Conservation (phyloP, 2,329 filamentous ascomycete genomes). For the Rhexocercosporidium sp. region DNA sequence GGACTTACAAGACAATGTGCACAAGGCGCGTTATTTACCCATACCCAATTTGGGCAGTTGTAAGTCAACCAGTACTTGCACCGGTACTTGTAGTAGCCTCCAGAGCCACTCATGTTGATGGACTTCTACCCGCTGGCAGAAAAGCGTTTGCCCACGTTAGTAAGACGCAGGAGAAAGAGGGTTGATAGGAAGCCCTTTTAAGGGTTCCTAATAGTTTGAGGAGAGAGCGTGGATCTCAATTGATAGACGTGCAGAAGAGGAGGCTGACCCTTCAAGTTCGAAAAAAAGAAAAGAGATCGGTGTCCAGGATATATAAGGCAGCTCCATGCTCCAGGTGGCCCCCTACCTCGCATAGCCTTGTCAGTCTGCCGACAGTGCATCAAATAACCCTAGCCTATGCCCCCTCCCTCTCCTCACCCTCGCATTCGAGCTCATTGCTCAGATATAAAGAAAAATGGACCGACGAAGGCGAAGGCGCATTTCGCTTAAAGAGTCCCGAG, state of each 20-base stretch:
- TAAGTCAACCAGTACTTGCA: conserved; percentile 60
- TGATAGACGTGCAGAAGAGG: conserved; percentile 14
- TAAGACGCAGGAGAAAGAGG: conserved; percentile 24
- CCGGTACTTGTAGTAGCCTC: conserved; percentile 54
- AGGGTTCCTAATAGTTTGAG: conserved; percentile 1
- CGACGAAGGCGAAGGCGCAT: conserved; percentile 7
- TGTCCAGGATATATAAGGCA: conserved; percentile 38
- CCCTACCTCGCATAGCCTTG: conserved; percentile 6
- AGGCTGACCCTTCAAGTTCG: conserved; percentile 28
- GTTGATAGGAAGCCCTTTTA: conserved; percentile 15
- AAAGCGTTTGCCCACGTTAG: conserved; percentile 36
- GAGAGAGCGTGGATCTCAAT: conserved; percentile 14
- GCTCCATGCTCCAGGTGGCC: conserved; percentile 5
- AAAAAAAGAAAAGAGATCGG: conserved; percentile 39
- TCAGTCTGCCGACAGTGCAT: background rate
- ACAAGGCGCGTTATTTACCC: conserved; percentile 56
- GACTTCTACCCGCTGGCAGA: conserved; percentile 41
- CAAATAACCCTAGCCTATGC: conserved; percentile 14
- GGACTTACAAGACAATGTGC: conserved; percentile 54
- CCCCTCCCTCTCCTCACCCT: background rate
- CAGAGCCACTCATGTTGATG: conserved; percentile 40
- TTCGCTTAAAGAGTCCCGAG: conserved; percentile 19
- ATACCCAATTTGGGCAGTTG: conserved; percentile 60
- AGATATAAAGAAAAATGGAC: background rate
- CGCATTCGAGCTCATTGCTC: conserved; percentile 8